These are phyloP conservation scores for Epichloe brachyelytri DNA, from an alignment of 2,329 filamentous ascomycete species.

Conservation along the genomic window DNA sequence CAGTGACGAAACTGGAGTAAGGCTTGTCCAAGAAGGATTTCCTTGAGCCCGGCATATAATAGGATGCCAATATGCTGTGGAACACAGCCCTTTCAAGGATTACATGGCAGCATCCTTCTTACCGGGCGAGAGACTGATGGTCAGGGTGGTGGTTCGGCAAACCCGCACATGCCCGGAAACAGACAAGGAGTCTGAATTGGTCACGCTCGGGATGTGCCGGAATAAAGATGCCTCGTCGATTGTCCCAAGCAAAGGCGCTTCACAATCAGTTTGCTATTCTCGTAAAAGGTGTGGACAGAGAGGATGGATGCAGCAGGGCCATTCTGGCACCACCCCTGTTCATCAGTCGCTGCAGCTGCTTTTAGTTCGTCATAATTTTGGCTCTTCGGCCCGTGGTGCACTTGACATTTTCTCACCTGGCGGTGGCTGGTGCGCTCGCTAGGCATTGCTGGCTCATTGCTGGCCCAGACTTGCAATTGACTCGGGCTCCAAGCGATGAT, in stretches of 20 bases:
- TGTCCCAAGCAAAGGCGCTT: neutral
- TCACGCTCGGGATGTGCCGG: neutral
- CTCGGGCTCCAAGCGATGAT: neutral
- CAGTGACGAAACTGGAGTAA: neutral
- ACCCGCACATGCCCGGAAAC: neutral
- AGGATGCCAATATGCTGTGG: slow-evolving; percentile 1
- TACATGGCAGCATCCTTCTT: neutral
- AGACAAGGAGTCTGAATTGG: neutral
- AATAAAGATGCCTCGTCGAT: neutral
- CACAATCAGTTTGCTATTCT: neutral
- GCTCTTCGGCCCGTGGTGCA: neutral
- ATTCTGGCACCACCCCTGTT: neutral
- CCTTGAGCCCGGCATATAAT: neutral
- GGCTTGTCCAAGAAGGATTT: neutral
- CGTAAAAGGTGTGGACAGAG: neutral
- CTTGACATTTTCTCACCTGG: neutral
- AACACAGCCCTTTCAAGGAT: neutral
- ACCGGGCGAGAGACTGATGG: neutral
- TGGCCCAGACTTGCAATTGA: neutral
- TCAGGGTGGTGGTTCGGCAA: neutral
- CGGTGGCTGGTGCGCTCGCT: neutral
- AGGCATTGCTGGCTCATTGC: neutral
- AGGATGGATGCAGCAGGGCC: slow-evolving; percentile 1
- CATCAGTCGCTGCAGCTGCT: neutral
- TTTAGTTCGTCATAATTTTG: neutral